Evolutionary conservation across 345 rosid species (phyloP).

Genomic region (Cardiospermum halicacabum): DNA sequence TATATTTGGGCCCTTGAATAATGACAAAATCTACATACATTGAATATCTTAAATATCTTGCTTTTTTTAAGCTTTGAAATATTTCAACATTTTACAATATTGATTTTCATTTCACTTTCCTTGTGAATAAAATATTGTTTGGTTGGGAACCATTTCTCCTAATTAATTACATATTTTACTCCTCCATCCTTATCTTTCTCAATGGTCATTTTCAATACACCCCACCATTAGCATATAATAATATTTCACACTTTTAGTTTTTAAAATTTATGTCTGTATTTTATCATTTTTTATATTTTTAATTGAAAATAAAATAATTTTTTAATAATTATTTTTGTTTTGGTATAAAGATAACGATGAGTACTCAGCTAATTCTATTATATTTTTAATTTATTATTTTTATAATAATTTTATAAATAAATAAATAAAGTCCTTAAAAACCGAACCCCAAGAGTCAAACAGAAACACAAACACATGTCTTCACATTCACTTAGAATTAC

Average conservation of each 20-base stretch:
- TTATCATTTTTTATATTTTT: no score
- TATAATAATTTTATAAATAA: no score
- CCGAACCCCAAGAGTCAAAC: background rate
- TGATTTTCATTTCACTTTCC: background rate
- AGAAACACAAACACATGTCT: background rate
- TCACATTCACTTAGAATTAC: constrained; percentile 1
- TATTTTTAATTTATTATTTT: no score
- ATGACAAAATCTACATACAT: background rate
- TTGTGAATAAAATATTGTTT: background rate
- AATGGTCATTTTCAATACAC: no score
- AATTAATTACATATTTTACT: background rate
- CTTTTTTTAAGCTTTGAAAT: background rate
- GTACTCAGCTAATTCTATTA: no score
- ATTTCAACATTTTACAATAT: background rate
- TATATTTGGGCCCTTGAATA: background rate
- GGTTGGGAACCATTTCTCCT: background rate
- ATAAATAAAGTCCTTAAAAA: background rate
- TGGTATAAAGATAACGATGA: background rate
- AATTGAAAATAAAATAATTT: no score
- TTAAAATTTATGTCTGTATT: no score
- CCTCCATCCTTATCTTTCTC: no score
- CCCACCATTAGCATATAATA: no score
- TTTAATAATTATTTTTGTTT: no score
- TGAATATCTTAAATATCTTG: background rate
- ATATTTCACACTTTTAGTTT: no score